Base-by-base conservation (phyloP, 2,329 filamentous ascomycete species). In the Furcasterigmium furcatum region DNA sequence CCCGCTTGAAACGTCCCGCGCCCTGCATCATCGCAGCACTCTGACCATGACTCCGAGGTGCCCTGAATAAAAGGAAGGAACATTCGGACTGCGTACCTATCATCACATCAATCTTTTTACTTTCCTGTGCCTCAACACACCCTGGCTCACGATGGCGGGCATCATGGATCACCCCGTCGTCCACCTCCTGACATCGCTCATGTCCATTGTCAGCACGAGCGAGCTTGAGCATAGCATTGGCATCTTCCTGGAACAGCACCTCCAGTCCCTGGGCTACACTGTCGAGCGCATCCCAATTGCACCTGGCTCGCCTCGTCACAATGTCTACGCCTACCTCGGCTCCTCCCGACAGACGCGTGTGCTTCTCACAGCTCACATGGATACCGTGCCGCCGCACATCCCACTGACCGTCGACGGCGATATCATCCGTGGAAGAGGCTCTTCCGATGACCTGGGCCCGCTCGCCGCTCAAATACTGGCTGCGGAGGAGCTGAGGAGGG, bases 351-450 rank as follows among this genome's bases (percentile, higher is more conserved):
- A 59, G 29, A 58, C 61, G 4, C 55, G 64, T 13, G 55, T 62
- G 18, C 60, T 64, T 20, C 55, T 66, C 16, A 62, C 62, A 6
- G 55, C 59, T 2, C 63, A 67, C 49, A 64, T 66, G 58, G 62
- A 66, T 42, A 66, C 64, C 9, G 71, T 74, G 4, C 73, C 77
- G 1, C 77, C 76, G 0, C 76, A 71, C 56, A 76, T 75, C 55
- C 74, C 75, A 0, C 76, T 79, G 54, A 68, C 69, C 30, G 53
- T 62, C 12, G 56, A 60, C 6, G 56, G 54, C 9, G 58, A 60
- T 18, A 55, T 57, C 13, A 71, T 78, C 27, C 70, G 68, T 22
- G 77, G 77, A 2, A 68, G 77, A 8, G 77, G 64, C 6, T 58
- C 64, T 14, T 65, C 60, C 43, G 64, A 67, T 36, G 64, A 65